These are phyloP conservation scores for Pseudogymnoascus sp. DNA, from an alignment of 2,329 filamentous ascomycete genomes.

Conservation along the genomic window DNA sequence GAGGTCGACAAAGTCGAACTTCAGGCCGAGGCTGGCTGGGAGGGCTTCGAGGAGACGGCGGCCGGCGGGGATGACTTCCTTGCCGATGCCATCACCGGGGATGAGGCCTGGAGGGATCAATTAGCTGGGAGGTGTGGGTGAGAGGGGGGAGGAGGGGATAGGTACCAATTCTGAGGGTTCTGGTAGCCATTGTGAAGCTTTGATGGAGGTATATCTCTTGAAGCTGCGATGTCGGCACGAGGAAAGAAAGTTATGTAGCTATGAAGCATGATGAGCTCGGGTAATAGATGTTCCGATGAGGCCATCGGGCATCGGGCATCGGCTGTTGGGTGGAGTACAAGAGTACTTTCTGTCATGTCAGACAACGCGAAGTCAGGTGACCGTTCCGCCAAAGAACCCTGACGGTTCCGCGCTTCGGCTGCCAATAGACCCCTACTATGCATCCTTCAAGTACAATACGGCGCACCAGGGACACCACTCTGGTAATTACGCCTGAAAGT, in stretches of 20 bases:
- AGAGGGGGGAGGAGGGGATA: slow-evolving; percentile 8
- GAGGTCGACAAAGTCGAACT: slow-evolving; percentile 90
- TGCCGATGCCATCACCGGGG: slow-evolving; percentile 95
- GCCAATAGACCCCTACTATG: not conserved
- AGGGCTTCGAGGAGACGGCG: slow-evolving; percentile 88
- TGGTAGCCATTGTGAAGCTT: slow-evolving; percentile 45
- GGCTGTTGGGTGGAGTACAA: not conserved
- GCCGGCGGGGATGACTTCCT: slow-evolving; percentile 94
- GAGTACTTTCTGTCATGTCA: not conserved
- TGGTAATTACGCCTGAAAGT: too few species aligned
- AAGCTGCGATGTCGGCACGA: not conserved
- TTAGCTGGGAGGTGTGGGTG: not conserved
- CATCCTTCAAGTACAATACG: not conserved
- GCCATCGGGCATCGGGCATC: not conserved
- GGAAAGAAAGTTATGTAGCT: not conserved
- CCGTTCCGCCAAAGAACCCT: not conserved
- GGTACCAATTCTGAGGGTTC: slow-evolving; percentile 60
- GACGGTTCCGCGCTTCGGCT: not conserved
- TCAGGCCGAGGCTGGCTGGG: slow-evolving; percentile 79
- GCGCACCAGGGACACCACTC: not conserved
- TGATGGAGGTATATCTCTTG: not conserved
- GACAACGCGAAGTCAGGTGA: not conserved
- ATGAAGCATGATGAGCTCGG: not conserved
- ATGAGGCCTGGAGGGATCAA: slow-evolving; percentile 64
- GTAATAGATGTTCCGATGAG: not conserved